Percentiles rank a stretch among this genome's conserved stretches.
phyloP scores from a whole-genome alignment of 352 stramenopile species.

The Blastocystis sp. region DNA sequence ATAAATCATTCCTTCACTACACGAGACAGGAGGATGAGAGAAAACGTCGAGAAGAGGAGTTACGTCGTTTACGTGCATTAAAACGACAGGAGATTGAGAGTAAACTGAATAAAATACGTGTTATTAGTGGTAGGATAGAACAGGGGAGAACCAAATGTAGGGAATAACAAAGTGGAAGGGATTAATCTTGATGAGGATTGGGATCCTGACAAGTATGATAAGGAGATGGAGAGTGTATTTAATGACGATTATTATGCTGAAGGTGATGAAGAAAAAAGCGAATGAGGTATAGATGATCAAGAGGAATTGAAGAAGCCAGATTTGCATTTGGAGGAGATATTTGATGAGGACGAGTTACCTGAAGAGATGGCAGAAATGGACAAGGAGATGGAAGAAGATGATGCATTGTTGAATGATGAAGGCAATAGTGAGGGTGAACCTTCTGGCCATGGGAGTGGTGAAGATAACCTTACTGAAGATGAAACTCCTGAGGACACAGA shows the following conservation, averaged over 20 bases:
- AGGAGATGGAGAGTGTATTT: constrained; percentile 88
- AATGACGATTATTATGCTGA: constrained; percentile 94
- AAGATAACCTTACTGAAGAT: constrained; percentile 68
- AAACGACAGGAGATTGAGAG: constrained; percentile 88
- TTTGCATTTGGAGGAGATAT: constrained; percentile 75
- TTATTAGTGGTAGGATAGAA: constrained; percentile 66
- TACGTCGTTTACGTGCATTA: constrained; percentile 91
- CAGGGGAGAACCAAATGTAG: constrained; percentile 65
- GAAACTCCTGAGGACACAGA: constrained; percentile 70
- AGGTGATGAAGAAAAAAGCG: constrained; percentile 68
- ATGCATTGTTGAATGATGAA: constrained; percentile 56
- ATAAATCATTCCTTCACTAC: constrained; percentile 67
- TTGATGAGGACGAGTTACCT: constrained; percentile 71
- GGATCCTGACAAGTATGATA: constrained; percentile 89
- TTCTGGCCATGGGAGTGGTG: constrained; percentile 64
- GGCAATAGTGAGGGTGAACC: constrained; percentile 63
- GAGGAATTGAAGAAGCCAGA: constrained; percentile 74
- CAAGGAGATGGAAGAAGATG: constrained; percentile 66
- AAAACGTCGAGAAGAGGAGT: constrained; percentile 89
- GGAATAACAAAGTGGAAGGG: constrained; percentile 70
- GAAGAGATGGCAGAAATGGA: constrained; percentile 65
- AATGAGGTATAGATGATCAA: constrained; percentile 59
- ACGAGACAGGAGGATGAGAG: constrained; percentile 86
- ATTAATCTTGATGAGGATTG: constrained; percentile 86
- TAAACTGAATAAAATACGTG: constrained; percentile 82